Evolutionary conservation across 148 eudicot species (phyloP).

Genomic region (Pharnaceum exiguum): DNA sequence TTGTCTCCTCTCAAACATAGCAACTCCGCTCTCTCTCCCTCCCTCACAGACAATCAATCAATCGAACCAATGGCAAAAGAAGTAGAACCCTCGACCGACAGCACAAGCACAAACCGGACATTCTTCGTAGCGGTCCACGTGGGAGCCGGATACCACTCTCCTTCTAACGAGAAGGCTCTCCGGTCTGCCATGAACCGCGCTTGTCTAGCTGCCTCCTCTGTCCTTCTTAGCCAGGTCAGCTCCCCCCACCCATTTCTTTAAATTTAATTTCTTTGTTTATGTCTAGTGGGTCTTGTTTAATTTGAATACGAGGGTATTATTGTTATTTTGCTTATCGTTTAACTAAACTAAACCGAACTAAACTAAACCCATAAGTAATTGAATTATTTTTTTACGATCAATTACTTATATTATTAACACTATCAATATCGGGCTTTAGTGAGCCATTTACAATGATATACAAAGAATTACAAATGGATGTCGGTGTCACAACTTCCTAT

Average conservation of each 20-base stretch:
- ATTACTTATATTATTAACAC: too few relatives aligned
- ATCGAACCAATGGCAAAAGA: constrained; percentile 4
- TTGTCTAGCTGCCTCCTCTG: constrained; percentile 72
- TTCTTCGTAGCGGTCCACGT: constrained; percentile 97
- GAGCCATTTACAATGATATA: too few relatives aligned
- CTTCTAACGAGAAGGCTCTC: constrained; percentile 66
- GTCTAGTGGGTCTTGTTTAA: neutral
- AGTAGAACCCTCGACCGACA: constrained; percentile 40
- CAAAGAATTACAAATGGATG: too few relatives aligned
- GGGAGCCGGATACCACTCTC: constrained; percentile 95
- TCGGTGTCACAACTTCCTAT: too few relatives aligned
- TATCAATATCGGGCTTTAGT: too few relatives aligned
- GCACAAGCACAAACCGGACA: constrained; percentile 20
- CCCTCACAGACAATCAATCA: neutral
- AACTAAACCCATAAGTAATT: too few relatives aligned
- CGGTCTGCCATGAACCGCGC: constrained; percentile 82
- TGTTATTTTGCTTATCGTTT: too few relatives aligned
- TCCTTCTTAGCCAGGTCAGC: constrained; percentile 51
- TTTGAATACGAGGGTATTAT: too few relatives aligned
- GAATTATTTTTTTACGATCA: too few relatives aligned
- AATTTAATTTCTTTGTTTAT: neutral
- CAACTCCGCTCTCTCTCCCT: neutral
- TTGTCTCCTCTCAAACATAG: too few relatives aligned
- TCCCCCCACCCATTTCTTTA: neutral
- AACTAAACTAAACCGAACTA: too few relatives aligned